A percentile compares a stretch with the other conserved stretches of the same genome.
Conservation (phyloP, 257 asterid genomes). For the Orobanche coerulescens region DNA sequence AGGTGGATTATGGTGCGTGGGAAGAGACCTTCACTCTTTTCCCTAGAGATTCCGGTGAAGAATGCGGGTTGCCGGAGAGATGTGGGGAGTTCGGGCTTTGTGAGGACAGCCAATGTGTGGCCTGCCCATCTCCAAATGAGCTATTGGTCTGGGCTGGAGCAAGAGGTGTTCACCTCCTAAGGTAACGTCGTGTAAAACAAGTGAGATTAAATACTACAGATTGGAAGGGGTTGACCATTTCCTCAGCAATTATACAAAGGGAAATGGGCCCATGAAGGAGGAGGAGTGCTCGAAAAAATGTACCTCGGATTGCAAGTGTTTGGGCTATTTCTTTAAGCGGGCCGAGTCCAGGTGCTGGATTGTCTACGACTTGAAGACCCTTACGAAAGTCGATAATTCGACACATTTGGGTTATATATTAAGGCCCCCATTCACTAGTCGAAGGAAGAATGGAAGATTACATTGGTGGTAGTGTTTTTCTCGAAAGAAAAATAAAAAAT, state of each 20-base stretch:
- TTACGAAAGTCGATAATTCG: constrained; percentile 22
- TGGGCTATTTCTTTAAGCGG: constrained; percentile 33
- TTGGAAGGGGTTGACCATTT: constrained; percentile 40
- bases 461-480: too few relatives aligned
- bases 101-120: constrained; percentile 40
- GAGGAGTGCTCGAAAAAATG: constrained; percentile 27
- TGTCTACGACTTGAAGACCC: constrained; percentile 28
- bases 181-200: constrained; percentile 16
- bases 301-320: constrained; percentile 32
- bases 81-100: constrained; percentile 36
- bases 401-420: constrained; percentile 36
- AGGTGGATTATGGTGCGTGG: constrained; percentile 19
- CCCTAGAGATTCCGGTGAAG: constrained; percentile 14
- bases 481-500: too few relatives aligned
- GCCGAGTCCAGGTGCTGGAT: constrained; percentile 31
- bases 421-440: constrained; percentile 20
- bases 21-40: constrained; percentile 27
- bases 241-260: constrained; percentile 10
- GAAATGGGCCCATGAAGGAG: constrained; percentile 27
- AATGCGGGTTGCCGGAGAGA: constrained; percentile 32
- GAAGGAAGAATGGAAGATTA: too few relatives aligned
- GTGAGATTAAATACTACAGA: constrained; percentile 21
- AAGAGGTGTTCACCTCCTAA: constrained; percentile 23
- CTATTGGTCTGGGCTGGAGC: constrained; percentile 37
- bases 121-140: constrained; percentile 35